Conservation (phyloP, 2,329 filamentous ascomycete species). For the Alternaria hordeiaustralica region DNA sequence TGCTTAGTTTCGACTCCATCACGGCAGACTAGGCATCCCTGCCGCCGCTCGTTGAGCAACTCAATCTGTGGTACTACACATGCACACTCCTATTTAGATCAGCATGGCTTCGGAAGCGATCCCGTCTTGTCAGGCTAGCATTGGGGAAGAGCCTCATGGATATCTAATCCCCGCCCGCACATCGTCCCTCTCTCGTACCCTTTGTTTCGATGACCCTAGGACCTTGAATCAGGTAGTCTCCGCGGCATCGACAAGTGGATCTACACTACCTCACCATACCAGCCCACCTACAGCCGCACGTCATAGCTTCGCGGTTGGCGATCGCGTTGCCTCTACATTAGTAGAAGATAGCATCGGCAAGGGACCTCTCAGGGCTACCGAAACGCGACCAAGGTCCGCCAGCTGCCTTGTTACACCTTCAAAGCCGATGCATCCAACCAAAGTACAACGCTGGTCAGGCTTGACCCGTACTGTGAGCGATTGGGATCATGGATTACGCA, state of each 20-base stretch:
- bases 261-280: slow-evolving; percentile 3
- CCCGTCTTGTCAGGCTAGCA: slow-evolving; percentile 16
- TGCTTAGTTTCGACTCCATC: slow-evolving; percentile 11
- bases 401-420: slow-evolving; percentile 24
- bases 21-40: slow-evolving; percentile 25
- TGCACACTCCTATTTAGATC: slow-evolving; percentile 25
- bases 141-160: slow-evolving; percentile 22
- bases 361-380: not conserved
- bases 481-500: slow-evolving; percentile 55
- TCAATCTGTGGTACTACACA: slow-evolving; percentile 21
- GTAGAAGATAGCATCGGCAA: not conserved
- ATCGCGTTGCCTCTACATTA: slow-evolving; percentile 6
- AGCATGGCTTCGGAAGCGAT: slow-evolving; percentile 25
- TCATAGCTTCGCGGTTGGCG: slow-evolving; percentile 6
- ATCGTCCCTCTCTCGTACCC: slow-evolving; percentile 14
- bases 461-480: slow-evolving; percentile 38
- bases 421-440: slow-evolving; percentile 28
- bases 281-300: slow-evolving; percentile 2
- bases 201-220: not conserved
- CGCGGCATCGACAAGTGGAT: slow-evolving; percentile 2
- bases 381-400: slow-evolving; percentile 21
- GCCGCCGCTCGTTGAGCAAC: slow-evolving; percentile 18
- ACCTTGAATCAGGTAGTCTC: slow-evolving; percentile 2
- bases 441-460: slow-evolving; percentile 45
- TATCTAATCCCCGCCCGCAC: slow-evolving; percentile 23